Evolutionary conservation across 805 yeast species (phyloP).

Genomic region (Torulaspora delbrueckii): DNA sequence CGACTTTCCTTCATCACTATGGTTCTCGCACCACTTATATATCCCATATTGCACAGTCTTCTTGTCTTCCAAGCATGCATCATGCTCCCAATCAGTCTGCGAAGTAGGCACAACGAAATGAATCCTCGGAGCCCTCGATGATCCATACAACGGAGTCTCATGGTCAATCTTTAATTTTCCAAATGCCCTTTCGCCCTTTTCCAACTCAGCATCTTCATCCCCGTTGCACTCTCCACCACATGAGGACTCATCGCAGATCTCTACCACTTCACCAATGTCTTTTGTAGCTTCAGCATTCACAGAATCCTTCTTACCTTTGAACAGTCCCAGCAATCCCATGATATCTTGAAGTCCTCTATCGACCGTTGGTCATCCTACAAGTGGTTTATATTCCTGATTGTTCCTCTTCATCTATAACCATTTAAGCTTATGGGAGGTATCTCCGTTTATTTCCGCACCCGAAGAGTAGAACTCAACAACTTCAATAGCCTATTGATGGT

Average conservation of each 20-base stretch:
- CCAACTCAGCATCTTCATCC: slow-evolving; percentile 28
- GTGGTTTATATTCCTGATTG: not conserved
- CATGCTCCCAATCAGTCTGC: slow-evolving; percentile 76
- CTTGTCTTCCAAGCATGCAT: slow-evolving; percentile 47
- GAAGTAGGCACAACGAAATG: slow-evolving; percentile 84
- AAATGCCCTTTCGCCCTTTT: slow-evolving; percentile 22
- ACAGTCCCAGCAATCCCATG: slow-evolving; percentile 11
- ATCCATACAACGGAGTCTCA: slow-evolving; percentile 54
- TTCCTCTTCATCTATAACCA: not conserved
- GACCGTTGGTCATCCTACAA: not conserved
- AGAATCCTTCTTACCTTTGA: slow-evolving; percentile 5
- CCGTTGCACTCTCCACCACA: slow-evolving; percentile 23
- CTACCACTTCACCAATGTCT: slow-evolving; percentile 21
- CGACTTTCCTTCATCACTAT: slow-evolving; percentile 25
- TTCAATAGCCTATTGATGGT: not conserved
- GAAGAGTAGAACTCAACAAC: not conserved
- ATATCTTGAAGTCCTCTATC: no score
- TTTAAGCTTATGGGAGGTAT: not conserved
- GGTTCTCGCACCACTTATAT: slow-evolving; percentile 36
- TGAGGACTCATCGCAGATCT: slow-evolving; percentile 20
- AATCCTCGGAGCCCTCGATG: slow-evolving; percentile 62
- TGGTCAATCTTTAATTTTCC: slow-evolving; percentile 29
- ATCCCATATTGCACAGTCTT: slow-evolving; percentile 46
- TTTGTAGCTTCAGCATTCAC: slow-evolving; percentile 9
- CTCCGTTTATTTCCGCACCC: not conserved